These are phyloP conservation scores for Flaveria floridana DNA, from an alignment of 140 eudicot species.

Conservation along the genomic window DNA sequence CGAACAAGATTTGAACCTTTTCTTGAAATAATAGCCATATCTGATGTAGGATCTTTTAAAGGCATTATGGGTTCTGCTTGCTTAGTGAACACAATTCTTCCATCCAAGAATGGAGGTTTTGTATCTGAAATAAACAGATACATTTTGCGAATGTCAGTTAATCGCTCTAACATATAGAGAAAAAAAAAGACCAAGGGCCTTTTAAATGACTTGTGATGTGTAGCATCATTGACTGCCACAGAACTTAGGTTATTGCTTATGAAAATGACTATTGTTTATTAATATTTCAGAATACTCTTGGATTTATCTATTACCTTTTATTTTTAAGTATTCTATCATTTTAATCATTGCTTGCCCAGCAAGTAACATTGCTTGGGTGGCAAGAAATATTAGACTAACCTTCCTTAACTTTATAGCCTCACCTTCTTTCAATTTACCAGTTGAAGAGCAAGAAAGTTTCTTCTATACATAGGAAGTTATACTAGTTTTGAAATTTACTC, in stretches of 20 bases:
- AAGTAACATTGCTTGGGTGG: neutral
- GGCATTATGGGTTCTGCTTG: slow-evolving; percentile 98
- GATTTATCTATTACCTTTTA: neutral
- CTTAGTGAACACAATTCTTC: slow-evolving; percentile 89
- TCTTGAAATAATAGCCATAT: slow-evolving; percentile 95
- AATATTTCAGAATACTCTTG: neutral
- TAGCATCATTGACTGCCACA: neutral
- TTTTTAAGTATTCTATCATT: neutral
- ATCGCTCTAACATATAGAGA: neutral
- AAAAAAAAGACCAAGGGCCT: neutral
- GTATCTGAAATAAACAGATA: slow-evolving; percentile 49
- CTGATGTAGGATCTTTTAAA: slow-evolving; percentile 92
- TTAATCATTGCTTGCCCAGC: slow-evolving; percentile 1
- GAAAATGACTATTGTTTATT: neutral
- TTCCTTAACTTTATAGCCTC: neutral
- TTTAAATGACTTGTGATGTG: slow-evolving; percentile 5
- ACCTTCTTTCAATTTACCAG: neutral
- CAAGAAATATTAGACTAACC: neutral
- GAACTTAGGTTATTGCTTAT: neutral
- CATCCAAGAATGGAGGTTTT: slow-evolving; percentile 96
- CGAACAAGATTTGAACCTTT: slow-evolving; percentile 89
- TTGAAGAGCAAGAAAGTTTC: neutral
- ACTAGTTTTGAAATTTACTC: neutral
- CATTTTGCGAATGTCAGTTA: slow-evolving; percentile 5
- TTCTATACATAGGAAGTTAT: neutral